Conservation (phyloP, 73 alveolate genomes). For the Breviolum minutum region DNA sequence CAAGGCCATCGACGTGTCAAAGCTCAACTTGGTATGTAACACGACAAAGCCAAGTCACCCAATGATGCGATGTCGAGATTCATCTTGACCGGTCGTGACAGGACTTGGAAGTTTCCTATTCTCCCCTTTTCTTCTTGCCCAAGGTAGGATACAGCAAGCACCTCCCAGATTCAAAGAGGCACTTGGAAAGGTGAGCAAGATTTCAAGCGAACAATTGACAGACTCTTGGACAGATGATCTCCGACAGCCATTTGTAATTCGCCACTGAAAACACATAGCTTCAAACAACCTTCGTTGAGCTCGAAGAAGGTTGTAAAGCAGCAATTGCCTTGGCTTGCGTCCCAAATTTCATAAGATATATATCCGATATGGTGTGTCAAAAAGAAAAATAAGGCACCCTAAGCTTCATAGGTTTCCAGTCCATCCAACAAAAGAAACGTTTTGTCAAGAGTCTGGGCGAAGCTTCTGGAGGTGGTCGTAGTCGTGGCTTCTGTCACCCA, state of each 20-base stretch:
- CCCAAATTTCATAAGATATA: not conserved
- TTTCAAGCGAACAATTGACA: not conserved
- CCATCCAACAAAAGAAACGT: not conserved
- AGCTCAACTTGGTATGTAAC: not conserved
- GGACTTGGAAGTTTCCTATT: not conserved
- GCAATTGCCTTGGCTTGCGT: constrained; percentile 22
- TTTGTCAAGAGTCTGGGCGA: not conserved
- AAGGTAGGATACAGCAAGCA: constrained; percentile 2
- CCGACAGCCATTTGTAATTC: too few species aligned
- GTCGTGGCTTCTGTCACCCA: constrained; percentile 19
- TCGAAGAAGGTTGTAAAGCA: not conserved
- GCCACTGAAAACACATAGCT: too few species aligned
- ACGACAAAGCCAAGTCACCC: not conserved
- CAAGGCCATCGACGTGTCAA: not conserved
- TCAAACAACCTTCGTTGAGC: too few species aligned
- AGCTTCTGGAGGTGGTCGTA: not conserved
- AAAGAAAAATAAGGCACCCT: not conserved
- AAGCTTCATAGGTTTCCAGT: not conserved
- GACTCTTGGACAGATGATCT: too few species aligned
- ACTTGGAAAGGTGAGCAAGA: not conserved
- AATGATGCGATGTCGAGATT: not conserved
- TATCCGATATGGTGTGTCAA: too few species aligned
- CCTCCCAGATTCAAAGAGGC: not conserved
- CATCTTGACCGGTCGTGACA: not conserved
- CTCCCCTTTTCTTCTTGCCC: not conserved